Percentiles rank a stretch among this genome's conserved stretches.
Conservation (phyloP, 2,329 filamentous ascomycete genomes). For the Diplodia sapinea region DNA sequence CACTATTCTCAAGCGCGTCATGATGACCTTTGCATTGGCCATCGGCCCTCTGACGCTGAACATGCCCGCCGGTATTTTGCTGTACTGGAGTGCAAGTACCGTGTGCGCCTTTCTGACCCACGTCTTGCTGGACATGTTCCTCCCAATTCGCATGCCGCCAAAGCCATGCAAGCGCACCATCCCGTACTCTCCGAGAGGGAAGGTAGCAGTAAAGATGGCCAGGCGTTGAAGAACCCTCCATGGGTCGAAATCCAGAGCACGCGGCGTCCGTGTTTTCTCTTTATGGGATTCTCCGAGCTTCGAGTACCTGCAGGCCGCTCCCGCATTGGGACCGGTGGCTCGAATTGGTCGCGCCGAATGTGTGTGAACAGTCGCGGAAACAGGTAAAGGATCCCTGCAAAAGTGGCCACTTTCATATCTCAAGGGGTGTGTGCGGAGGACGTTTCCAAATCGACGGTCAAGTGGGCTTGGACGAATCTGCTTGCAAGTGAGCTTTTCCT, state of each 20-base stretch:
- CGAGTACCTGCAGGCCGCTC: not conserved
- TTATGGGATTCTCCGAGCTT: not conserved
- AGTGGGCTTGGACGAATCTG: not conserved
- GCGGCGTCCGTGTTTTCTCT: not conserved
- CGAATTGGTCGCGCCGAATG: not conserved
- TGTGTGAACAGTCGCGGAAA: not conserved
- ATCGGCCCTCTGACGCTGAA: conserved; percentile 45
- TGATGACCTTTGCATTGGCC: conserved; percentile 41
- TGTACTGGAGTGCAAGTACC: conserved; percentile 50
- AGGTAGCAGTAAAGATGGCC: not conserved
- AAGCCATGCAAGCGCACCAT: conserved; percentile 12
- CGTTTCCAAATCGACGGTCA: not conserved
- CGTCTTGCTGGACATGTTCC: conserved; percentile 38
- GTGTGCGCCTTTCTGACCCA: conserved; percentile 45
- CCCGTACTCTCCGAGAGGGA: not conserved
- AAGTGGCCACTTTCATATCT: not conserved
- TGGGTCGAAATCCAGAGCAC: not conserved
- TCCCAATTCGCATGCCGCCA: conserved; percentile 8
- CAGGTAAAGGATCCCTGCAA: not conserved
- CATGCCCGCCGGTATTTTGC: conserved; percentile 49
- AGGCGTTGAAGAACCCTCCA: not conserved
- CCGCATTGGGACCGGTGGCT: not conserved
- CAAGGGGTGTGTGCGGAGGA: not conserved
- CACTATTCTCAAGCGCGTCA: conserved; percentile 32
- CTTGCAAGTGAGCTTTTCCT: not conserved